A percentile compares a stretch with the other conserved stretches of the same genome.
Conservation (phyloP, 140 eudicot species). For the Erigeron philadelphicus region DNA sequence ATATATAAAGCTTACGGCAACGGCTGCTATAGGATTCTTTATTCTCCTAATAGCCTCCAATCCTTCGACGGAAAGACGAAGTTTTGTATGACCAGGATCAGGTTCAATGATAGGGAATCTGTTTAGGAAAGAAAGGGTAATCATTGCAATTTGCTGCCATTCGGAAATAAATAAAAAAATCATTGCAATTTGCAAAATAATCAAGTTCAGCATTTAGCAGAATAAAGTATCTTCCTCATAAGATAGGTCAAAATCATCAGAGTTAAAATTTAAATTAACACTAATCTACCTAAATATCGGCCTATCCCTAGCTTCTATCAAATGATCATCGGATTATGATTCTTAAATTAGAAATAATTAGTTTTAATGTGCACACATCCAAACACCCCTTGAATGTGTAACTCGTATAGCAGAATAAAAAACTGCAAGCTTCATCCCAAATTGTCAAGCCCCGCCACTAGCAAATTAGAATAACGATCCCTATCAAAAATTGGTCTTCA, state of each 20-base stretch:
- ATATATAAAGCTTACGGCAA: conserved; percentile 64
- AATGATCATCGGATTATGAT: not conserved
- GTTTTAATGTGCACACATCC: not conserved
- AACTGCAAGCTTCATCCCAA: not conserved
- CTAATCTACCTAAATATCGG: not conserved
- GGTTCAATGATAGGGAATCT: conserved; percentile 98
- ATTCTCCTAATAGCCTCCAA: conserved; percentile 83
- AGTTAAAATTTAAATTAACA: not conserved
- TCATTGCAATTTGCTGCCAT: not conserved
- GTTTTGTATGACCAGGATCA: conserved; percentile 94
- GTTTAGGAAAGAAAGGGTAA: conserved; percentile 24
- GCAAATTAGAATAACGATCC: not conserved
- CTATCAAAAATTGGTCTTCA: conserved; percentile 10
- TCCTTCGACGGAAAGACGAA: conserved; percentile 84
- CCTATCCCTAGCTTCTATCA: too few species aligned
- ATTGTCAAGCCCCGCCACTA: not conserved
- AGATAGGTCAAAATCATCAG: not conserved
- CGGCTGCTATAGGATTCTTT: conserved; percentile 81
- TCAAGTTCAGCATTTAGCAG: not conserved
- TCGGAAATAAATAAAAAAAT: too few species aligned
- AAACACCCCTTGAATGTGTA: not conserved
- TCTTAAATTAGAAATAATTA: not conserved
- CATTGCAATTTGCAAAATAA: conserved; percentile 1
- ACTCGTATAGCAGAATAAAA: not conserved
- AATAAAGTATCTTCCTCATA: not conserved